Evolutionary conservation across 768 basidiomycete species (phyloP), one percentile per base, ranked within the genome.

Genomic region (Lentinula detonsa): DNA sequence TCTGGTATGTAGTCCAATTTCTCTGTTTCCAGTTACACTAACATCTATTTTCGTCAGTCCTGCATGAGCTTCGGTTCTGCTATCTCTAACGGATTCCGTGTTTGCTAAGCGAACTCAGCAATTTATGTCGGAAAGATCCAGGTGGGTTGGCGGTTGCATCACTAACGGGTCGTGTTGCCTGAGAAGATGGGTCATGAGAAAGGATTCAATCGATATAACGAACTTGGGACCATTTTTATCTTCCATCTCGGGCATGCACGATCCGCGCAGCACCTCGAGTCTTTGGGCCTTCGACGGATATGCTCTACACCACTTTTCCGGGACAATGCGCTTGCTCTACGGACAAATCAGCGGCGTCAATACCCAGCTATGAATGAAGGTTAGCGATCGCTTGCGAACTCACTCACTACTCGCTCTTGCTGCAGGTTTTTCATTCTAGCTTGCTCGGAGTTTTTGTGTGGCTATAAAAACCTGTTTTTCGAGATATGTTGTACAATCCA

Each of bases 301-400:
- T 45, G 43, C 43, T 45, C 43, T 45, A 18, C 46, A 21, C 16
- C 46, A 48, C 46, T n/a, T 10, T 6, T 23, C 18, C 46, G 21
- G 43, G 7, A 39, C 37, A 8, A 8, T 39, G 7, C 37, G 37
- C 21, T 48, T 10, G n/a, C 10, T 6, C 46, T 16, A 48, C 42
- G 3, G 16, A 43, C 42, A 48, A 18, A n/a, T 9, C 7, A 56
- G 39, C 40, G 55, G 55, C 15, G 4, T 40, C 55, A 56, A 43
- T 56, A 43, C 23, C 40, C 55, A 43, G 15, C 55, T 43, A 59
- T 59, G 57, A 59, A 59, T 59, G 57, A 59, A 59, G 46, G 16
- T 45, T 18, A 59, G 31, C 57, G 46, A 31, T 33, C 33, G 40
- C 23, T 59, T 23, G 28, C 37, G 46, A 48, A 48, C 46, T 48